Conservation (phyloP, 2,329 filamentous ascomycete genomes). For the Talaromyces funiculosus region DNA sequence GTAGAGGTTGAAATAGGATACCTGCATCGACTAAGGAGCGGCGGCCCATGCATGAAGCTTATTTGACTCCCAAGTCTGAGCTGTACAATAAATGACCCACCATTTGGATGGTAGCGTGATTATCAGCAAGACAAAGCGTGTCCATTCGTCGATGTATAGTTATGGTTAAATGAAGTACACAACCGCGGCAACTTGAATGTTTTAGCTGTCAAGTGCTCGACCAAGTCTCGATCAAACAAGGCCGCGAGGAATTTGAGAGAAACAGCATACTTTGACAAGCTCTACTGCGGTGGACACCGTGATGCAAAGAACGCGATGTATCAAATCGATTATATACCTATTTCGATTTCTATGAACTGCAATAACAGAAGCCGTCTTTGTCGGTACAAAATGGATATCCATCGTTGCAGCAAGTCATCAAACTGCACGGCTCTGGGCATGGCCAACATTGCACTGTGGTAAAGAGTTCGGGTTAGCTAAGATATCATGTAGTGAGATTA, state of each 20-base stretch:
- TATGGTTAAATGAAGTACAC: too few species aligned
- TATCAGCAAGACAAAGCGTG: not conserved
- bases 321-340: not conserved
- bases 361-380: conserved; percentile 7
- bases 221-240: conserved; percentile 28
- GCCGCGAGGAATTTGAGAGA: too few species aligned
- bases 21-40: not conserved
- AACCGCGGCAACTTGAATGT: too few species aligned
- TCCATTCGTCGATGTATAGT: not conserved
- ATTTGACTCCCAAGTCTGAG: not conserved
- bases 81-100: not conserved
- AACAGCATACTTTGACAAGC: too few species aligned
- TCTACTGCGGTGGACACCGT: too few species aligned
- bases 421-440: conserved; percentile 11
- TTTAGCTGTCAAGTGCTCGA: not conserved
- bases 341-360: conserved; percentile 9
- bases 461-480: not conserved
- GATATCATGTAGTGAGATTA: not conserved
- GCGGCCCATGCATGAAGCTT: not conserved
- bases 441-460: conserved; percentile 10
- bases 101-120: too few species aligned
- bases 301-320: too few species aligned
- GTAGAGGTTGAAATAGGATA: not conserved
- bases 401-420: conserved; percentile 12
- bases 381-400: conserved; percentile 11